These are phyloP conservation scores for Coniophora puteana DNA, from an alignment of 1,284 basidiomycete species.

Conservation along the genomic window DNA sequence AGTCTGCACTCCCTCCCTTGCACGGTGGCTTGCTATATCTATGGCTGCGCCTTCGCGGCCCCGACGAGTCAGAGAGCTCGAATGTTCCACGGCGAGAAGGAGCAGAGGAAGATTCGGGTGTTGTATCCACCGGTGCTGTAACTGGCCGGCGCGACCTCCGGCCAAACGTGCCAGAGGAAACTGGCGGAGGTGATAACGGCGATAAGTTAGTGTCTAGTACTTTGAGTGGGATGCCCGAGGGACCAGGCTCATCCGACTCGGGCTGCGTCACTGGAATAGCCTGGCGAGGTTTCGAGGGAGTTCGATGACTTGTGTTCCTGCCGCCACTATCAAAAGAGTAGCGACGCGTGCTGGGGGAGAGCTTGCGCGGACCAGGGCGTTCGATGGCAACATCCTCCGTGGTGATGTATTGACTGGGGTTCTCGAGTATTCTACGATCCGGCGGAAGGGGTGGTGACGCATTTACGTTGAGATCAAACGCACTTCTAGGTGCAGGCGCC, in stretches of 20 bases:
- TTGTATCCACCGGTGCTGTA: constrained; percentile 20
- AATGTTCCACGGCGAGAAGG: constrained; percentile 6
- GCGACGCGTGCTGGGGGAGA: constrained; percentile 26
- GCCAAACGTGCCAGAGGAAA: too few relatives aligned
- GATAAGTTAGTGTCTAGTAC: too few relatives aligned
- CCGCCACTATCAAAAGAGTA: constrained; percentile 11
- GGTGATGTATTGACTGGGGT: constrained; percentile 27
- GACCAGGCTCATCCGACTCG: constrained; percentile 5
- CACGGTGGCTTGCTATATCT: constrained; percentile 11
- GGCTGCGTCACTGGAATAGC: background rate
- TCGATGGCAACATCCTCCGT: constrained; percentile 4
- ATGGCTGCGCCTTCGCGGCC: constrained; percentile 2
- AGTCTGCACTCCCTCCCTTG: constrained; percentile 13
- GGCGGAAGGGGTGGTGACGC: constrained; percentile 10
- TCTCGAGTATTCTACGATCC: constrained; percentile 24
- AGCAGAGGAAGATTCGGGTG: constrained; percentile 8
- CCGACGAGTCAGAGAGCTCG: constrained; percentile 16
- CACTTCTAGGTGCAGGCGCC: background rate
- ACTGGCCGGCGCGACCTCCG: too few relatives aligned
- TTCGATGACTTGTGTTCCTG: too few relatives aligned
- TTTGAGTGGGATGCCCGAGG: constrained; percentile 11
- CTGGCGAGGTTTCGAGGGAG: constrained; percentile 7
- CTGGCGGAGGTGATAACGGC: too few relatives aligned
- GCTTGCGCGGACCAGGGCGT: constrained; percentile 16
- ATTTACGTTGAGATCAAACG: constrained; percentile 1